phyloP scores from a whole-genome alignment of 2,329 filamentous ascomycete species.

The Chaetomiaceae sp. region DNA sequence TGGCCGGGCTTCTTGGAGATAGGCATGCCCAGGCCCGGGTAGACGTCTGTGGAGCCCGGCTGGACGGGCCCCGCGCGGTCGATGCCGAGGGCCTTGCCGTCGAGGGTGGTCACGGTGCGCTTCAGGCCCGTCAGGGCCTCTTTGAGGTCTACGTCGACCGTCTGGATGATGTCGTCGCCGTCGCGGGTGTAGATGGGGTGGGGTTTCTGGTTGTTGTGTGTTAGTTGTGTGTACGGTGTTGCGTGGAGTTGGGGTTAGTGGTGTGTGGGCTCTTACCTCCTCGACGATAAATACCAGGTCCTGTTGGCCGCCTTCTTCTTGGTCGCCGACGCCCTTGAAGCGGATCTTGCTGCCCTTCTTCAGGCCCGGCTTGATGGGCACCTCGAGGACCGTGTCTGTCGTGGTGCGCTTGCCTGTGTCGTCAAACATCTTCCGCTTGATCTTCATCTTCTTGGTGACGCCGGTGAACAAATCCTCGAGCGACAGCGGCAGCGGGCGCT shows the following conservation, averaged over 20 bases:
- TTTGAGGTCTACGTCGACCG: conserved; percentile 78
- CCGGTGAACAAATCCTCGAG: conserved; percentile 88
- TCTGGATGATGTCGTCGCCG: conserved; percentile 78
- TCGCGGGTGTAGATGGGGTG: conserved; percentile 81
- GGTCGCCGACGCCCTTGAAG: conserved; percentile 94
- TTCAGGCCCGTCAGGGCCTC: conserved; percentile 94
- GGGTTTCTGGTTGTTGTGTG: too few species aligned
- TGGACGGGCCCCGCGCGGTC: conserved; percentile 80
- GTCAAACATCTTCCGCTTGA: conserved; percentile 95
- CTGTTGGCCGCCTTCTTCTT: conserved; percentile 92
- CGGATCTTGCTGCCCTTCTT: conserved; percentile 99
- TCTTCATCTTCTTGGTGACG: conserved; percentile 93
- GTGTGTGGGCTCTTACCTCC: conserved; percentile 62
- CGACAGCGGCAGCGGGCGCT: conserved; percentile 73
- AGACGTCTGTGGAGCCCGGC: conserved; percentile 75
- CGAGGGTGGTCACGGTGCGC: conserved; percentile 87
- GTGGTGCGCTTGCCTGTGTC: conserved; percentile 75
- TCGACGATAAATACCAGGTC: conserved; percentile 92
- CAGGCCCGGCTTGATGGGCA: conserved; percentile 90
- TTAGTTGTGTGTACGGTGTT: too few species aligned
- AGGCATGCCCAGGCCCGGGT: conserved; percentile 87
- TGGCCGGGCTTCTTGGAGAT: conserved; percentile 82
- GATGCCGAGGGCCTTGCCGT: conserved; percentile 77
- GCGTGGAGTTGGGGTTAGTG: neutral
- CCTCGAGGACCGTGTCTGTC: conserved; percentile 86